Evolutionary conservation across 306 rosid genomes (phyloP), one percentile per base, ranked within the genome.

Genomic region (Clitoria ternatea): DNA sequence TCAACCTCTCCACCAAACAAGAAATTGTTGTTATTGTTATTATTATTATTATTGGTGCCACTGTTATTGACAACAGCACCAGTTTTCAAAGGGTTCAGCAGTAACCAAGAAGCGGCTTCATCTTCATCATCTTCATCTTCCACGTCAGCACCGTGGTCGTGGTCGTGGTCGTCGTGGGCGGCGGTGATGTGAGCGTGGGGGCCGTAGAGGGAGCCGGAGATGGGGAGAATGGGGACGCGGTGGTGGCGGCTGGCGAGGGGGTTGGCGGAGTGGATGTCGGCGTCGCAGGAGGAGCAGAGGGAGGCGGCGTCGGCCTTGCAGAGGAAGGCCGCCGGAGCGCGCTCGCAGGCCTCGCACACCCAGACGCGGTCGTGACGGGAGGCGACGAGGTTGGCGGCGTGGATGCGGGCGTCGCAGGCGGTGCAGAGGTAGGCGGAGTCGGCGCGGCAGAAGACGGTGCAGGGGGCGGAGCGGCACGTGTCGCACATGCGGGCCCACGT

Each of bases 301-400:
- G 98, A 94, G 0, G 98, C 98, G 0, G 95, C 92, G 43, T 94
- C 98, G 0, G 98, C 98, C 60, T 90, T 94, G 82, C 98, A 94
- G 7, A 94, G 70, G 18, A 90, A 83, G 1, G 90, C 91, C 0
- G 98, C 97, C 1, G 97, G 97, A 0, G 90, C 89, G 0, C 90
- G 85, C 72, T 94, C 98, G 69, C 98, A 94, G 0, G 96, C 92
- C 77, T 90, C 96, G 19, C 98, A 94, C 7, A 92, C 90, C 89
- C 84, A 70, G 7, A 92, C 98, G 2, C 98, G 94, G 79, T 89
- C 97, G 43, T 92, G 97, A 47, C 94, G 81, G 1, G 85, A 82
- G 0, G 92, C 87, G 35, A 76, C 53, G 3, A 9, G 43, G 73
- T 89, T 89, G 0, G 84, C 88, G 0, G 87, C 88, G 63, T 89